Evolutionary conservation across 805 yeast species (phyloP), one percentile per base, ranked within the genome.

Genomic region (Candida silvatica): DNA sequence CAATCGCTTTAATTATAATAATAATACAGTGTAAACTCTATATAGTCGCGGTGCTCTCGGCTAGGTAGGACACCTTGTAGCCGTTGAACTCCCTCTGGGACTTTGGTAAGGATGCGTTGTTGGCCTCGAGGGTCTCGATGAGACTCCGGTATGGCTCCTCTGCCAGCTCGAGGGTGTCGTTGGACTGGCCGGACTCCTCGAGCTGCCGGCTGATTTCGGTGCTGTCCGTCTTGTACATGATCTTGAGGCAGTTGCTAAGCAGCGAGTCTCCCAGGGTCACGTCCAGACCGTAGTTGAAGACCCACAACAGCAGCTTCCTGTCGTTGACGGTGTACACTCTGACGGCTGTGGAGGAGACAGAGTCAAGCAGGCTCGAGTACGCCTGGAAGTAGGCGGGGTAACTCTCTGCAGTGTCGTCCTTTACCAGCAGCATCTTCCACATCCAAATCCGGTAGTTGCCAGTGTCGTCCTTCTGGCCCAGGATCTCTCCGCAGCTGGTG

Each of bases 351-450:
- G 64, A 58, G 29, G 61, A 62, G n/a, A 69, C 59, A 5, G 59
- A 53, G 31, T 68, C 73, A 17, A 66, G 32, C 2, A 75, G 45
- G 2, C 57, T 46, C 26, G 58, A 59, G 37, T 62, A 67, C 0
- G 64, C 51, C 37, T 53, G 64, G 18, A 58, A 43, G 34, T 56
- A 59, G 0, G 69, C 63, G 1, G 53, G 44, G 35, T 57, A 73
- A 0, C 11, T 14, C n/a, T 60, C 66, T 5, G 8, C 14, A 7
- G 23, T 37, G 2, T 24, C 42, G 27, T 52, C 46, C 2, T 42
- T 28, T 7, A 27, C 31, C 2, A 6, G 17, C 3, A 27, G 34
- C 12, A 77, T 44, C 18, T 63, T 62, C 88, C 88, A 81, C 47
- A 80, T 80, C 57, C 63, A 62, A 1, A 80, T 27, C 39, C 60